Evolutionary conservation across 106 monocot genomes (phyloP), one percentile per base, ranked within the genome.

Genomic region (Alisma plantagoaquatica): DNA sequence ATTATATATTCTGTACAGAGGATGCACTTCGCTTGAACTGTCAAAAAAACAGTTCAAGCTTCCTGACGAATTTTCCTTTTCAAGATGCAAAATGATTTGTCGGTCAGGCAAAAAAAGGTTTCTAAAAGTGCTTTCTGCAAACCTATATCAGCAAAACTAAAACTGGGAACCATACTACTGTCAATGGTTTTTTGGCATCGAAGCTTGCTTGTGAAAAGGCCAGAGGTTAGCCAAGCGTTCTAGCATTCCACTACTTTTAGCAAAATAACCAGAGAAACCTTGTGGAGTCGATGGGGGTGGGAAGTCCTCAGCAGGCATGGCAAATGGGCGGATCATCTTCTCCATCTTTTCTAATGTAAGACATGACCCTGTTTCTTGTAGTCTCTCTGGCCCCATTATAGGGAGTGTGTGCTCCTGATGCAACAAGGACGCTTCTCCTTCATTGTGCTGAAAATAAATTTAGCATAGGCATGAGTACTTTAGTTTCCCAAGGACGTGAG

Each of bases 261-360:
- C 63, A 65, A 87, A 81, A 61, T 81, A 77, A 24, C 81, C 84
- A 6, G 81, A 54, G 47, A 82, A 84, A 24, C 73, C 75, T 51
- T 74, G 89, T 2, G 81, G 84, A 20, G 48, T 68, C 1, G 75
- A 52, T 1, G 88, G 59, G 1, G 77, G 89, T 1, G 88, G 94
- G 59, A 96, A 96, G 63, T 96, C 96, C 65, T 96, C 96, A 8
- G 84, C 84, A 8, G 96, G 96, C 96, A 89, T 96, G 6, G 96
- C 96, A 52, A 96, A 96, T 20, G 81, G 78, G 3, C 78, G 78
- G 5, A 89, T 47, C 96, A 96, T 84, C 61, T 65, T 76, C 68
- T 89, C 96, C 79, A 89, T 78, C 57, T 74, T 89, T 18, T 84
- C 84, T 5, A 89, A 61, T 12, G 96, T 81, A 28, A 83, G 81